phyloP scores from a whole-genome alignment of 2,329 filamentous ascomycete genomes.

The Fusarium palustre region DNA sequence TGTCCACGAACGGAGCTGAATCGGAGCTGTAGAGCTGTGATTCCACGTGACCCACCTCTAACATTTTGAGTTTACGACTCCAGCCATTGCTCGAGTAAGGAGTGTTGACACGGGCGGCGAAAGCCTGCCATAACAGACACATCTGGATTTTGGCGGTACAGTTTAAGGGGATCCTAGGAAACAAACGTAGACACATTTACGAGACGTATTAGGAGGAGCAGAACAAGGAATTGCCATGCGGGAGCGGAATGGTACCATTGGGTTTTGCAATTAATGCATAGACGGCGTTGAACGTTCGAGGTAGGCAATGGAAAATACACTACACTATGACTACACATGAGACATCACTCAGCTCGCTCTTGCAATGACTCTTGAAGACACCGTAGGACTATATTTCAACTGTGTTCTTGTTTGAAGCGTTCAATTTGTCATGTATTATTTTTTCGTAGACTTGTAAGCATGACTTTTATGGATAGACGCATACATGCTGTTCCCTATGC shows the following conservation, averaged over 20 bases:
- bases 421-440: not conserved
- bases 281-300: slow-evolving; percentile 51
- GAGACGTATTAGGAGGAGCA: slow-evolving; percentile 15
- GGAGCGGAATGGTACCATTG: slow-evolving; percentile 30
- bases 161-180: slow-evolving; percentile 5
- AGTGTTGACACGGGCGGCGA: not conserved
- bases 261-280: slow-evolving; percentile 49
- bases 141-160: slow-evolving; percentile 15
- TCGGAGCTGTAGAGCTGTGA: slow-evolving; percentile 61
- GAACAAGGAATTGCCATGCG: slow-evolving; percentile 9
- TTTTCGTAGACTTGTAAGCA: slow-evolving; percentile 11
- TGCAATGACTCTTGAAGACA: not conserved
- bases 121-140: not conserved
- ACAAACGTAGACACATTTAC: slow-evolving; percentile 22
- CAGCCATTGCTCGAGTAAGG: not conserved
- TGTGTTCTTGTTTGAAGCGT: not conserved
- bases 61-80: not conserved
- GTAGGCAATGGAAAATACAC: slow-evolving; percentile 46
- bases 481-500: slow-evolving; percentile 11
- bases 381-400: not conserved
- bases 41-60: not conserved
- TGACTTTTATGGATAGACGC: slow-evolving; percentile 15
- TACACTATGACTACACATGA: slow-evolving; percentile 37
- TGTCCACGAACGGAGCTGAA: slow-evolving; percentile 68
- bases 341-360: not conserved